These are phyloP conservation scores for Penicillium mononematosum DNA, from an alignment of 495 filamentous ascomycete species.

Conservation along the genomic window DNA sequence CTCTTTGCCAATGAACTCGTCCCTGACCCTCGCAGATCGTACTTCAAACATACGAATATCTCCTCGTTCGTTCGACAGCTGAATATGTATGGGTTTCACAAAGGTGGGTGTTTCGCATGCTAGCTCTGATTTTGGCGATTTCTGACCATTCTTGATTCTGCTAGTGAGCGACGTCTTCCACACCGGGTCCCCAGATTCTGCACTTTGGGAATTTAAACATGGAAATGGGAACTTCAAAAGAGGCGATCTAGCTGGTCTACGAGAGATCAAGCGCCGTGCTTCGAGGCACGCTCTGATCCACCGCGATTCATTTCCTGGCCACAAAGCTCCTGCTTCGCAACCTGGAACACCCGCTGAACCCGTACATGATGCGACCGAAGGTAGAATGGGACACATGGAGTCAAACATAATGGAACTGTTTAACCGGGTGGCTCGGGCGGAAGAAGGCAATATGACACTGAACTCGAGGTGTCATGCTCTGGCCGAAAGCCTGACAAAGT, in stretches of 20 bases:
- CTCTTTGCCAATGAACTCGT: constrained; percentile 4
- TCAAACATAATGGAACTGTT: constrained; percentile 80
- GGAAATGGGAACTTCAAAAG: constrained; percentile 96
- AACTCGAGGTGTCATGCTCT: constrained; percentile 78
- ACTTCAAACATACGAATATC: constrained; percentile 99
- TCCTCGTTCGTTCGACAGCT: constrained; percentile 97
- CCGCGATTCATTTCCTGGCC: constrained; percentile 82
- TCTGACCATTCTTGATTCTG: constrained; percentile 14
- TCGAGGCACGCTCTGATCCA: constrained; percentile 94
- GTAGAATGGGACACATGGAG: constrained; percentile 72
- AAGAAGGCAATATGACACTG: constrained; percentile 77
- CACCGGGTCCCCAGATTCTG: constrained; percentile 90
- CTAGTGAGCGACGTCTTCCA: constrained; percentile 98
- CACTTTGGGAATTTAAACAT: constrained; percentile 98
- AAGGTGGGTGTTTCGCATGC: constrained; percentile 61
- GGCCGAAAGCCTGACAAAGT: constrained; percentile 74
- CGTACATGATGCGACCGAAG: constrained; percentile 73
- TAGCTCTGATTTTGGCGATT: neutral
- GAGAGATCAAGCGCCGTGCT: constrained; percentile 96
- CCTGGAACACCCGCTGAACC: constrained; percentile 84
- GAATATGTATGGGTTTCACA: constrained; percentile 99
- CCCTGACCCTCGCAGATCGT: constrained; percentile 53
- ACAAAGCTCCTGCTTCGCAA: constrained; percentile 70
- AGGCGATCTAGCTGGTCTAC: constrained; percentile 84
- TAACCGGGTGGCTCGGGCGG: constrained; percentile 70